Base-by-base conservation (phyloP, 2,329 filamentous ascomycete species). In the Penicillium sp. region DNA sequence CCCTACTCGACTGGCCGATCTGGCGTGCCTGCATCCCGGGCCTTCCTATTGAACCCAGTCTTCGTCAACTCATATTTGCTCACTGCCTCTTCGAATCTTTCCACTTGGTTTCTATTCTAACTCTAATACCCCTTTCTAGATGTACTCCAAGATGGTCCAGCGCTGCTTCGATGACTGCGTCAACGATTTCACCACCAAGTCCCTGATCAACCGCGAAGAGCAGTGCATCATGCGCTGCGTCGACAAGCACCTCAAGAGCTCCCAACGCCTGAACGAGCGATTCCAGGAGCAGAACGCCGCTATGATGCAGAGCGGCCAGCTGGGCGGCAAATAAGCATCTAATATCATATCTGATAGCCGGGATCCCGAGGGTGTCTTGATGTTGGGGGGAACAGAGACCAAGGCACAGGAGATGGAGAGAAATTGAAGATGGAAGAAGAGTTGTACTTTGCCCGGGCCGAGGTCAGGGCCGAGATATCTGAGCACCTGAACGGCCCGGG, bases 161-260 rank as follows among this genome's bases (percentile, higher is more conserved):
- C 79, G 79, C 66, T 99, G 95, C 88, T 99, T 99, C 86, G 89
- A 92, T 78, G 90, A 95, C 81, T 99, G 95, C 85, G 88, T 99
- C 81, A 94, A 93, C 81, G 93, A 98, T 85, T 99, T 99, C 87
- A 96, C 93, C 75, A 96, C 93, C 82, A 98, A 98, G 84, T 91
- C 92, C 53, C 88, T 99, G 69, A 90, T 91, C 66, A 86, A 89
- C 70, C 90, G 92, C 77, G 95, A 99, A 83, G 91, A 91, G 75
- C 90, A 91, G 78, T 99, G 95, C 83, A 89, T 98, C 74, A 89
- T 92, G 82, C 91, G 93, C 73, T 99, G 95, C 81, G 93, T 98
- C 65, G 91, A 95, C 81, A 99, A 99, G 85, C 92, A 92, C 81
- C 89, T 98, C 85, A 95, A 96, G 79, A 90, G 90, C 66, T 92